phyloP scores from a whole-genome alignment of 208 protist species.

The Leishmania tarentolae region DNA sequence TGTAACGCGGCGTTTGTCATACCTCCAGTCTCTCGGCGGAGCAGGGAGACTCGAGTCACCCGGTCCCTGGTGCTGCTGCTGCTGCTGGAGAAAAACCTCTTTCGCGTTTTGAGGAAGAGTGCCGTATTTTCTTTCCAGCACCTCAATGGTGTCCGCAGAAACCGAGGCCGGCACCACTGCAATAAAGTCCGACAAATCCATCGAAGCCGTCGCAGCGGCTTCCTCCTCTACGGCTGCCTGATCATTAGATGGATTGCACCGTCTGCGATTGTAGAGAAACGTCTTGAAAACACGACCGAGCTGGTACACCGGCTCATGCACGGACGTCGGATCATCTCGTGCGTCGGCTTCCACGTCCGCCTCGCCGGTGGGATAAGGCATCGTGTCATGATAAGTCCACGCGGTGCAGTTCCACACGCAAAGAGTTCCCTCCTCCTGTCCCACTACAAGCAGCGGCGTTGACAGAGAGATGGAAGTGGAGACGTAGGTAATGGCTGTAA shows the following conservation, averaged over 20 bases:
- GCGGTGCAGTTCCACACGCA: conserved; percentile 30
- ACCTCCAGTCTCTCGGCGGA: conserved; percentile 8
- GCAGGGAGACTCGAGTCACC: neutral
- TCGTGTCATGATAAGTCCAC: conserved; percentile 39
- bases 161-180: conserved; percentile 15
- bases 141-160: neutral
- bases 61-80: neutral
- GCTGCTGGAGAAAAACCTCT: neutral
- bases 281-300: conserved; percentile 29
- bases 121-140: conserved; percentile 17
- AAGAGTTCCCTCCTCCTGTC: conserved; percentile 51
- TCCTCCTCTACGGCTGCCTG: neutral
- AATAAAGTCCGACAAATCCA: neutral
- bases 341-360: conserved; percentile 37
- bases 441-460: conserved; percentile 34
- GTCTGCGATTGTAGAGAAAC: conserved; percentile 41
- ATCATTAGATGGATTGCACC: conserved; percentile 8
- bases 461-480: conserved; percentile 17
- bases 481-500: conserved; percentile 20
- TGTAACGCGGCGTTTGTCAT: conserved; percentile 55
- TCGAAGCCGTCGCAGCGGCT: neutral
- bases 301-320: conserved; percentile 29
- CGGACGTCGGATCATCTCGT: neutral
- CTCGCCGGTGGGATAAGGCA: conserved; percentile 44
- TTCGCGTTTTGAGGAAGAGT: neutral